Conservation (phyloP, 495 filamentous ascomycete genomes). For the Trichoderma reesei region DNA sequence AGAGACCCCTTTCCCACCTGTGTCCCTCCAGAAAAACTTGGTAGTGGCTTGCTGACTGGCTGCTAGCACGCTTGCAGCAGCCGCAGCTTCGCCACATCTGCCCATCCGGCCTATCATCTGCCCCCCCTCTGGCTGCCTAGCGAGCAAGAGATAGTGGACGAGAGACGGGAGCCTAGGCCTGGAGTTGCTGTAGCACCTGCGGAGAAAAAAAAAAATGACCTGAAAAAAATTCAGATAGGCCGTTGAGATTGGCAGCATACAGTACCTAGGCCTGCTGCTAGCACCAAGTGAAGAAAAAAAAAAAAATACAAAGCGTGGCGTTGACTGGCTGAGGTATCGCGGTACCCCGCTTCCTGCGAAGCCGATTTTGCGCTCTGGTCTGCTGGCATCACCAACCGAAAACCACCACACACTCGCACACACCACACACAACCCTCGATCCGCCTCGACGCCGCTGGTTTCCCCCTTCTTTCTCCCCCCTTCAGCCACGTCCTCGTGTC, state of each 20-base stretch:
- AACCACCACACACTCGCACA: not conserved
- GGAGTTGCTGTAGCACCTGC: not conserved
- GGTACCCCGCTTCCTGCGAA: constrained; percentile 8
- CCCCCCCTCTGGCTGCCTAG: not conserved
- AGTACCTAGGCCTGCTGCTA: no score
- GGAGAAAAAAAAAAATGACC: not conserved
- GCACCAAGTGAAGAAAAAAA: not conserved
- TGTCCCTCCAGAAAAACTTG: no score
- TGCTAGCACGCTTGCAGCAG: not conserved
- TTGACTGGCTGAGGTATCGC: not conserved
- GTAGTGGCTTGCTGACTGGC: not conserved
- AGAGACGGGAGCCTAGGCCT: no score
- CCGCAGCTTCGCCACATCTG: constrained; percentile 3
- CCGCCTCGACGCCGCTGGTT: not conserved
- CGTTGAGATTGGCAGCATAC: not conserved
- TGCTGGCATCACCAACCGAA: not conserved
- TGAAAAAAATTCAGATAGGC: not conserved
- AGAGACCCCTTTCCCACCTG: not conserved
- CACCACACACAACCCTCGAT: not conserved
- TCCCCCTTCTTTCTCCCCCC: not conserved
- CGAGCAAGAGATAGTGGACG: not conserved
- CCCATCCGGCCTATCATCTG: not conserved
- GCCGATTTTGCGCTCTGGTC: not conserved
- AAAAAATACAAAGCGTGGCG: constrained; percentile 1
- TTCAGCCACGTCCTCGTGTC: not conserved